These are phyloP conservation scores for Ophioceras dolichostomum DNA, from an alignment of 2,329 filamentous ascomycete species.

Conservation along the genomic window DNA sequence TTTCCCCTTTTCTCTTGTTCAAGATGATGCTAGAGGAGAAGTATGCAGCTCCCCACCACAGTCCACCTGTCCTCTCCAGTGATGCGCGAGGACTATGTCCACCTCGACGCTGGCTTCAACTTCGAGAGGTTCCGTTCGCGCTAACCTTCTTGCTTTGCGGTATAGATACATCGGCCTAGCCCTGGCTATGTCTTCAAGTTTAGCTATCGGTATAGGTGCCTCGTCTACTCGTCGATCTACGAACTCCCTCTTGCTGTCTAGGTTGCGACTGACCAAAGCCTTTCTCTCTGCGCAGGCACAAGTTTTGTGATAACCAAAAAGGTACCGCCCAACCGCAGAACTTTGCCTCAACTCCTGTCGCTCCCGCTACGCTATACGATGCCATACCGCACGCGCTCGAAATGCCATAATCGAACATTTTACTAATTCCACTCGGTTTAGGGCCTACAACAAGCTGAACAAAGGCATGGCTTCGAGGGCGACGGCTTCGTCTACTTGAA, in stretches of 20 bases:
- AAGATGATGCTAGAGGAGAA: slow-evolving; percentile 2
- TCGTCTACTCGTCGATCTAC: too few relatives aligned
- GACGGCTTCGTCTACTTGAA: slow-evolving; percentile 90
- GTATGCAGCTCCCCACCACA: neutral
- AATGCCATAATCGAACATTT: too few relatives aligned
- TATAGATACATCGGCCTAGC: slow-evolving; percentile 63
- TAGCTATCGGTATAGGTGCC: slow-evolving; percentile 55
- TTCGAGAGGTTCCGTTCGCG: too few relatives aligned
- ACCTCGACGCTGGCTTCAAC: too few relatives aligned
- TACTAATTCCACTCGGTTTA: neutral
- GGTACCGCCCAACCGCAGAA: too few relatives aligned
- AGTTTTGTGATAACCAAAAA: slow-evolving; percentile 99
- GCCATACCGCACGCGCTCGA: too few relatives aligned
- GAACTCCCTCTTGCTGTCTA: too few relatives aligned
- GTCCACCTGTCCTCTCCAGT: too few relatives aligned
- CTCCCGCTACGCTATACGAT: neutral
- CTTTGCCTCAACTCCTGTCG: too few relatives aligned
- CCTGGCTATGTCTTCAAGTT: slow-evolving; percentile 61
- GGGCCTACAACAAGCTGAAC: slow-evolving; percentile 67
- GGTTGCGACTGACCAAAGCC: slow-evolving; percentile 11
- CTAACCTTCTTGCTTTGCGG: neutral
- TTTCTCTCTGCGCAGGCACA: slow-evolving; percentile 44
- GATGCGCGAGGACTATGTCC: too few relatives aligned
- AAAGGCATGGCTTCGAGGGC: slow-evolving; percentile 90
- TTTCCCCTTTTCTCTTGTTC: neutral